Percentiles rank a stretch among this genome's conserved stretches.
These are phyloP conservation scores for Candida quercuum DNA, from an alignment of 805 yeast genomes.

Conservation along the genomic window DNA sequence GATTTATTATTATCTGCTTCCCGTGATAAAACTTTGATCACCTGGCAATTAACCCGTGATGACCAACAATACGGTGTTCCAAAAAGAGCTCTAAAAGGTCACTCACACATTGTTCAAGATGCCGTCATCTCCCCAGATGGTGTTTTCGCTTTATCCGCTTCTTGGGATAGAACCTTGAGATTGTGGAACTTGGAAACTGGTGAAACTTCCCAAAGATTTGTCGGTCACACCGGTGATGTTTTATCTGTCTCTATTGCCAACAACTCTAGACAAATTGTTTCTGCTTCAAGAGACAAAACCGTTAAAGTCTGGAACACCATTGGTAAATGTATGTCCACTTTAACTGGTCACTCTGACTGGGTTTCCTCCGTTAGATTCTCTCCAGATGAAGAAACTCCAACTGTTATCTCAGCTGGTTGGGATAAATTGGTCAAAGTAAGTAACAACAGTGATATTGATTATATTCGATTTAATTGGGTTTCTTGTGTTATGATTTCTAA, in stretches of 20 bases:
- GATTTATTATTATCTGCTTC: constrained; percentile 97
- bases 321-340: constrained; percentile 94
- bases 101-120: constrained; percentile 98
- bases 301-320: constrained; percentile 99
- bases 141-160: constrained; percentile 94
- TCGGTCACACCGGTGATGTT: constrained; percentile 97
- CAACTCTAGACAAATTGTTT: constrained; percentile 95
- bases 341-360: constrained; percentile 98
- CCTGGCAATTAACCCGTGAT: constrained; percentile 96
- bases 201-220: constrained; percentile 89
- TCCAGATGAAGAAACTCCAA: constrained; percentile 70
- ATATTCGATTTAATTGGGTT: background rate
- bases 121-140: constrained; percentile 98
- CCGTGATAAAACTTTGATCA: constrained; percentile 97
- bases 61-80: constrained; percentile 98
- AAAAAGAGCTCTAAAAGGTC: constrained; percentile 95
- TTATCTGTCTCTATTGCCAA: constrained; percentile 94
- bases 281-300: constrained; percentile 99
- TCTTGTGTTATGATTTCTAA: constrained; percentile 25
- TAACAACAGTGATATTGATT: constrained; percentile 21
- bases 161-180: constrained; percentile 99
- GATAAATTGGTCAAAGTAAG: constrained; percentile 99
- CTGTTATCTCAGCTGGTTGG: constrained; percentile 97
- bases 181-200: constrained; percentile 97
- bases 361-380: constrained; percentile 97